Conservation (phyloP, 2,329 filamentous ascomycete species). For the Magnaporthales sp. region DNA sequence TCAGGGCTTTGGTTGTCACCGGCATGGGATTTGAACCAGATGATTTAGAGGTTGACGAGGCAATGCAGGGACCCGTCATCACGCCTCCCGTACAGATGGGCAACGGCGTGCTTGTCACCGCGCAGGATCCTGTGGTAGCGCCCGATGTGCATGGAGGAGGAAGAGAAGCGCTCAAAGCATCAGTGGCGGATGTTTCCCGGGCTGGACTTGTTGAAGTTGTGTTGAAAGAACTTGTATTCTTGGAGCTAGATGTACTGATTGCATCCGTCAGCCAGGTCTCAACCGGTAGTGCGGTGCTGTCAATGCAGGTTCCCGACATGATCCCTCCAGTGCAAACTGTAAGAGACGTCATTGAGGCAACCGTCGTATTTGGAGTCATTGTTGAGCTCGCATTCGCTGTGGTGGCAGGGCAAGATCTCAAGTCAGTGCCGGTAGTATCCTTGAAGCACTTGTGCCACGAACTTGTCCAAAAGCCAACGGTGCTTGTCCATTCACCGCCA, state of each 20-base stretch:
- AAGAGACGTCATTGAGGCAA: neutral
- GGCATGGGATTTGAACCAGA: neutral
- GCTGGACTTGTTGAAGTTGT: neutral
- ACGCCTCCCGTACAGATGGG: neutral
- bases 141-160: neutral
- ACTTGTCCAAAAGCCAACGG: neutral
- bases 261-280: neutral
- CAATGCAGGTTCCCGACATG: neutral
- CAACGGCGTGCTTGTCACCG: neutral
- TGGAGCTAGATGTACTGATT: neutral
- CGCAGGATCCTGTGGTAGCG: neutral
- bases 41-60: neutral
- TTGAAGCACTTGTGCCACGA: neutral
- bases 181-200: neutral
- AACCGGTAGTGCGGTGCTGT: neutral
- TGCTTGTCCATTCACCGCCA: neutral
- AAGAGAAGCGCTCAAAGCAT: neutral
- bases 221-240: neutral
- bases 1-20: neutral
- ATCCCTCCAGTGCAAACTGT: neutral
- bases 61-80: constrained; percentile 2
- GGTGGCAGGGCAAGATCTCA: neutral
- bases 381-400: neutral
- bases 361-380: neutral
- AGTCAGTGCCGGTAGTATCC: neutral